These are phyloP conservation scores for Metschnikowia shivogae DNA, from an alignment of 805 yeast species.

Conservation along the genomic window DNA sequence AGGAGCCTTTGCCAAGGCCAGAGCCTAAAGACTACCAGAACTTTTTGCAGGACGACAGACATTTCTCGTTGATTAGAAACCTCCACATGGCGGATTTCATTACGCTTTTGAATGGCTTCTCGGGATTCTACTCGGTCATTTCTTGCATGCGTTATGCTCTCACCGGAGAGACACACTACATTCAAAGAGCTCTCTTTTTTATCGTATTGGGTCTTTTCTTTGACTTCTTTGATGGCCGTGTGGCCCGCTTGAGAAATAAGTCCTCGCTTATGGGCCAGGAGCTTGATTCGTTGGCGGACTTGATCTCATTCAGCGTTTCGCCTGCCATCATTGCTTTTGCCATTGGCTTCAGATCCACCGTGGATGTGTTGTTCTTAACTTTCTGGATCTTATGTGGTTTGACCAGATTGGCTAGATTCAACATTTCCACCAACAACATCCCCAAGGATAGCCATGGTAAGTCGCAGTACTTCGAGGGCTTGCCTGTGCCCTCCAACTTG, in stretches of 20 bases:
- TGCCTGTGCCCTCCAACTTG: constrained; percentile 90
- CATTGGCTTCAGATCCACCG: constrained; percentile 80
- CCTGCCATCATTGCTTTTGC: constrained; percentile 93
- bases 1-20: constrained; percentile 69
- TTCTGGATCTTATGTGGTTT: constrained; percentile 91
- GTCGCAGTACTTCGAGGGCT: constrained; percentile 89
- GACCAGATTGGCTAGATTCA: constrained; percentile 90
- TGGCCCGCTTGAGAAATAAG: constrained; percentile 90
- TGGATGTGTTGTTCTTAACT: constrained; percentile 71
- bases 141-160: constrained; percentile 78
- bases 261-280: constrained; percentile 96
- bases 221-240: constrained; percentile 96
- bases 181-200: constrained; percentile 85
- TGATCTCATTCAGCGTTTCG: constrained; percentile 90
- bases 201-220: constrained; percentile 89
- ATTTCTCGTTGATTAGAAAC: constrained; percentile 79
- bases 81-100: constrained; percentile 95
- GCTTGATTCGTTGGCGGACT: constrained; percentile 92
- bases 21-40: constrained; percentile 72
- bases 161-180: constrained; percentile 64
- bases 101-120: constrained; percentile 88
- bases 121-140: constrained; percentile 87
- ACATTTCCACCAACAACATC: constrained; percentile 86
- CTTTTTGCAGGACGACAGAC: constrained; percentile 79
- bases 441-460: constrained; percentile 90